These are phyloP conservation scores for Penicillium daleae DNA, from an alignment of 495 filamentous ascomycete species.

Conservation along the genomic window DNA sequence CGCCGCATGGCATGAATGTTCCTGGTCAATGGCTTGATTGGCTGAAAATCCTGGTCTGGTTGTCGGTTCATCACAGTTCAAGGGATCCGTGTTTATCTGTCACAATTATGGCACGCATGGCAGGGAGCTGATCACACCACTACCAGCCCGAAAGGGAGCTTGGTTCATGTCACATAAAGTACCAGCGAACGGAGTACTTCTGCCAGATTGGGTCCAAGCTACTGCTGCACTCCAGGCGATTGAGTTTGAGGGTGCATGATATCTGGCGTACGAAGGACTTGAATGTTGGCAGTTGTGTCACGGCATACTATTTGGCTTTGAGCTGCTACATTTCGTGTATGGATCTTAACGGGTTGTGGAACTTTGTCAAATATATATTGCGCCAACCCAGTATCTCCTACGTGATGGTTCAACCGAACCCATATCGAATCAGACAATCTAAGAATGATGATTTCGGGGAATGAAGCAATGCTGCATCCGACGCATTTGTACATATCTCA, in stretches of 20 bases:
- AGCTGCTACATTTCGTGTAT: too few species aligned
- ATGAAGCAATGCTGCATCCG: not conserved
- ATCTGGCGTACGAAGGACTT: not conserved
- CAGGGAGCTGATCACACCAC: conserved; percentile 10
- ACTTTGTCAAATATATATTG: not conserved
- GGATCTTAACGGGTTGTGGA: not conserved
- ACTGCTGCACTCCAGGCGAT: not conserved
- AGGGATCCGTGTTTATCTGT: conserved; percentile 18
- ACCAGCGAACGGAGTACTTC: not conserved
- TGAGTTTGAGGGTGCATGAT: not conserved
- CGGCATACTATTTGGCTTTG: not conserved
- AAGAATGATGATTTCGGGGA: not conserved
- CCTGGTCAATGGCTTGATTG: conserved; percentile 15
- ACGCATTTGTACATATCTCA: not conserved
- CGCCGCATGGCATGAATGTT: conserved; percentile 4
- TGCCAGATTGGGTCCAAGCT: not conserved
- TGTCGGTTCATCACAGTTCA: conserved; percentile 12
- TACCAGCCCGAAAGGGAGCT: not conserved
- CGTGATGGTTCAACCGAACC: too few species aligned
- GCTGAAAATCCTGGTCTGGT: conserved; percentile 3
- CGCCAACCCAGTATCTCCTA: too few species aligned
- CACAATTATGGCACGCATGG: conserved; percentile 23
- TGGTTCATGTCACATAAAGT: not conserved
- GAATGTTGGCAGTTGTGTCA: not conserved
- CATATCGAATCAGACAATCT: not conserved